These are phyloP conservation scores for Phytophthora pini DNA, from an alignment of 352 stramenopile genomes.

Conservation along the genomic window DNA sequence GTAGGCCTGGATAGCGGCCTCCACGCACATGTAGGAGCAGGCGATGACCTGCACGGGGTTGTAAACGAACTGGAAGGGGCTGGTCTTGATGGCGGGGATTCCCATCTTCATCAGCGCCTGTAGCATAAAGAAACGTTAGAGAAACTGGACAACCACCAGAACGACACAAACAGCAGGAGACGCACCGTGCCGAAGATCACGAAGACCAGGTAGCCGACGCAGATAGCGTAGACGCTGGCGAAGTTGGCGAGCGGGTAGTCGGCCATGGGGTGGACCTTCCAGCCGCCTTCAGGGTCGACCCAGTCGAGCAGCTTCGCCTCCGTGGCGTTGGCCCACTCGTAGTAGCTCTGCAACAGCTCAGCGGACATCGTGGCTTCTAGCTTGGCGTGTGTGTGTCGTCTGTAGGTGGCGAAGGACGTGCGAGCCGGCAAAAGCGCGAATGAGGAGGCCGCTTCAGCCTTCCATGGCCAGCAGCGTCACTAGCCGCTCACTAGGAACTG, in stretches of 20 bases:
- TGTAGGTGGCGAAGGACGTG: slow-evolving; percentile 5
- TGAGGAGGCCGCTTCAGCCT: slow-evolving; percentile 14
- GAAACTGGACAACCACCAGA: not conserved
- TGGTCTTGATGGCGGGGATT: slow-evolving; percentile 60
- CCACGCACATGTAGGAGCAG: slow-evolving; percentile 95
- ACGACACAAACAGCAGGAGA: not conserved
- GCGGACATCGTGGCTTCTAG: slow-evolving; percentile 28
- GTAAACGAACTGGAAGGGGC: slow-evolving; percentile 93
- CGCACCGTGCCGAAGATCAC: slow-evolving; percentile 69
- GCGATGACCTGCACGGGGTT: slow-evolving; percentile 95
- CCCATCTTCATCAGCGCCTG: slow-evolving; percentile 62
- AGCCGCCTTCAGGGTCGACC: slow-evolving; percentile 61
- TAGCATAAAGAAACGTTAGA: slow-evolving; percentile 1
- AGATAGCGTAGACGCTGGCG: slow-evolving; percentile 61
- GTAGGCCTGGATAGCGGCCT: slow-evolving; percentile 89
- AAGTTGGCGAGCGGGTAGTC: slow-evolving; percentile 75
- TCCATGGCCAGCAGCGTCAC: slow-evolving; percentile 1
- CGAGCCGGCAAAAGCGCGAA: slow-evolving; percentile 43
- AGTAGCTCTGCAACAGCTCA: slow-evolving; percentile 52
- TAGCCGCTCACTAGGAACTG: not conserved
- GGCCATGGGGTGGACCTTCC: slow-evolving; percentile 69
- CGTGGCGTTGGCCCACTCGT: slow-evolving; percentile 60
- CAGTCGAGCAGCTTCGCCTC: slow-evolving; percentile 60
- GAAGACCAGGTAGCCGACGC: slow-evolving; percentile 70
- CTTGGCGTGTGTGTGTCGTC: slow-evolving; percentile 33